A percentile compares a stretch with the other conserved stretches of the same genome.
Conservation (phyloP, 2,329 filamentous ascomycete species). For the Didymella exigua region DNA sequence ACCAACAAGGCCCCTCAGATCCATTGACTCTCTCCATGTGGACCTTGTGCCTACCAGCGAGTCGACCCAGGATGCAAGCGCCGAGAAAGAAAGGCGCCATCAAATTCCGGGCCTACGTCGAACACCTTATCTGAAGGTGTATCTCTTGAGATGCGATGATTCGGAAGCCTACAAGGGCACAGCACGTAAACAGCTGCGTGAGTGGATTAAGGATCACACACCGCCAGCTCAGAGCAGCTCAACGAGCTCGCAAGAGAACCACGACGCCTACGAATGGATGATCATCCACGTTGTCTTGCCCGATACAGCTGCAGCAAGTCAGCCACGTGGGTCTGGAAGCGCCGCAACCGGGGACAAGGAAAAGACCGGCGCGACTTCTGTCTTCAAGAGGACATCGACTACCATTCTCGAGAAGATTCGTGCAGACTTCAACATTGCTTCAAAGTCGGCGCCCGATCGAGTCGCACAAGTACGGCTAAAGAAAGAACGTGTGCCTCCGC, state of each 20-base stretch:
- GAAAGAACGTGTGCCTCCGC: constrained; percentile 54
- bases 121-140: constrained; percentile 91
- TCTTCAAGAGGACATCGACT: constrained; percentile 79
- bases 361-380: constrained; percentile 66
- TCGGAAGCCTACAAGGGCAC: constrained; percentile 89
- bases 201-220: constrained; percentile 85
- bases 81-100: constrained; percentile 70
- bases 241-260: constrained; percentile 77
- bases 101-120: constrained; percentile 93
- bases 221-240: constrained; percentile 61
- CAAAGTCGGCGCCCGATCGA: constrained; percentile 75
- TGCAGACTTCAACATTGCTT: constrained; percentile 83
- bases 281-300: constrained; percentile 91
- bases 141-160: constrained; percentile 90
- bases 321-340: constrained; percentile 66
- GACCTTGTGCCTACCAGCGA: constrained; percentile 72
- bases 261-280: constrained; percentile 96
- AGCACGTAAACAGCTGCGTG: constrained; percentile 77
- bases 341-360: constrained; percentile 65
- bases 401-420: constrained; percentile 89
- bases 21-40: constrained; percentile 90
- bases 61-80: constrained; percentile 52
- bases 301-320: constrained; percentile 78
- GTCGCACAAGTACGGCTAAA: constrained; percentile 83
- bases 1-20: constrained; percentile 84